A percentile compares a stretch with the other conserved stretches of the same genome.
Evolutionary conservation across 495 filamentous ascomycete genomes (phyloP).

Genomic region (Penicillium robsamsonii): DNA sequence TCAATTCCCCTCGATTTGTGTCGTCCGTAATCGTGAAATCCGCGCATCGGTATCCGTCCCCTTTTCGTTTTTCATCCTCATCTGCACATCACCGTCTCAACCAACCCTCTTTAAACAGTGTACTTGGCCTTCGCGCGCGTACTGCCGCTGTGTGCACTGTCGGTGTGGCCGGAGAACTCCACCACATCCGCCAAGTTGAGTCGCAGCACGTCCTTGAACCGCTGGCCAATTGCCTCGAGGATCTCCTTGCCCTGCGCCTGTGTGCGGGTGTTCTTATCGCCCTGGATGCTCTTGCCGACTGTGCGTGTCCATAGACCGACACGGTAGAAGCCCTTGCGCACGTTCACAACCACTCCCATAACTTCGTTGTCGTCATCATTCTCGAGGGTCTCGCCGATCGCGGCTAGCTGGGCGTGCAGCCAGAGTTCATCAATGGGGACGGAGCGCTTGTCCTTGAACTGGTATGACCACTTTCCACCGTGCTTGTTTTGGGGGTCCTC

Average conservation of each 20-base stretch:
- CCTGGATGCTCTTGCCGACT: slow-evolving; percentile 75
- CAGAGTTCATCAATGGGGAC: slow-evolving; percentile 93
- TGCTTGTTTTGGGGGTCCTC: slow-evolving; percentile 98
- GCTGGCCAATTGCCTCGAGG: slow-evolving; percentile 74
- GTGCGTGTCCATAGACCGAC: slow-evolving; percentile 92
- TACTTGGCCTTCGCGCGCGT: slow-evolving; percentile 95
- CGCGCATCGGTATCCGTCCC: neutral
- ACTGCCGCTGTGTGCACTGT: slow-evolving; percentile 87
- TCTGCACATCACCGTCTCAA: slow-evolving; percentile 2
- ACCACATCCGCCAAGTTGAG: slow-evolving; percentile 71
- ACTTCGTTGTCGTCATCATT: slow-evolving; percentile 87
- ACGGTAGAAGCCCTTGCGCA: slow-evolving; percentile 96
- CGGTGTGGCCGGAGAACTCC: slow-evolving; percentile 96
- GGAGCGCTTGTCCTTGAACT: slow-evolving; percentile 90
- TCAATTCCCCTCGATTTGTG: slow-evolving; percentile 11
- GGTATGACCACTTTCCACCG: slow-evolving; percentile 96
- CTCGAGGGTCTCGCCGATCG: slow-evolving; percentile 97
- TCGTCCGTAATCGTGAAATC: slow-evolving; percentile 15
- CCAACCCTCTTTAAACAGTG: slow-evolving; percentile 55
- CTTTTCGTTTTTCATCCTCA: slow-evolving; percentile 7
- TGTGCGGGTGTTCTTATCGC: slow-evolving; percentile 68
- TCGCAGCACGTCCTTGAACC: slow-evolving; percentile 87
- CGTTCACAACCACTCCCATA: slow-evolving; percentile 99
- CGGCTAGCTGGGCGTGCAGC: slow-evolving; percentile 94
- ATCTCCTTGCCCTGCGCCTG: slow-evolving; percentile 79